A percentile compares a stretch with the other conserved stretches of the same genome.
Conservation (phyloP, 2,329 filamentous ascomycete species). For the Xylaria sp. region DNA sequence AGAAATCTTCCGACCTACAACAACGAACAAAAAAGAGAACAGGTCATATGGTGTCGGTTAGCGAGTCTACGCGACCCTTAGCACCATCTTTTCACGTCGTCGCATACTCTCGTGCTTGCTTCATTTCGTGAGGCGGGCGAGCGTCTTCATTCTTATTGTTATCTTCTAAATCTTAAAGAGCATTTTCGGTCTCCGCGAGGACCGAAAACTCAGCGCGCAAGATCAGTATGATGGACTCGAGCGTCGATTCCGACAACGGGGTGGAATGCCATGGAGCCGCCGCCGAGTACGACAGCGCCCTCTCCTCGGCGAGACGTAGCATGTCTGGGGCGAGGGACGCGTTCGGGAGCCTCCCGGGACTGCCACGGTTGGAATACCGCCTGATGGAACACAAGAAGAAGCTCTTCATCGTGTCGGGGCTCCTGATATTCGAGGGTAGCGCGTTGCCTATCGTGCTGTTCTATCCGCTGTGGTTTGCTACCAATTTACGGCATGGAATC, state of each 20-base stretch:
- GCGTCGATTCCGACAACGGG: slow-evolving; percentile 23
- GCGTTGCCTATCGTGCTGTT: slow-evolving; percentile 64
- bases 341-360: slow-evolving; percentile 40
- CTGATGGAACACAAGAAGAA: slow-evolving; percentile 54
- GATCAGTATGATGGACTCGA: slow-evolving; percentile 33
- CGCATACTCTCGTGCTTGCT: not conserved
- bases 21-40: not conserved
- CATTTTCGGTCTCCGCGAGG: not conserved
- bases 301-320: slow-evolving; percentile 26
- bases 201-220: slow-evolving; percentile 4
- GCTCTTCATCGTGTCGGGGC: slow-evolving; percentile 59
- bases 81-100: not conserved
- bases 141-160: not conserved
- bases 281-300: slow-evolving; percentile 34
- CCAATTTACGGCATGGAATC: slow-evolving; percentile 52
- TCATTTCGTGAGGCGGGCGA: not conserved
- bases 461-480: slow-evolving; percentile 59
- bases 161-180: not conserved
- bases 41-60: not conserved
- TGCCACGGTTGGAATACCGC: slow-evolving; percentile 53
- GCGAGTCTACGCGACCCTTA: not conserved
- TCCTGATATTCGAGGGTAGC: slow-evolving; percentile 60
- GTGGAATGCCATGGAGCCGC: slow-evolving; percentile 19
- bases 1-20: slow-evolving; percentile 6
- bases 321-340: slow-evolving; percentile 35